Evolutionary conservation across 768 basidiomycete genomes (phyloP).

Genomic region (Suillus tomentosus): DNA sequence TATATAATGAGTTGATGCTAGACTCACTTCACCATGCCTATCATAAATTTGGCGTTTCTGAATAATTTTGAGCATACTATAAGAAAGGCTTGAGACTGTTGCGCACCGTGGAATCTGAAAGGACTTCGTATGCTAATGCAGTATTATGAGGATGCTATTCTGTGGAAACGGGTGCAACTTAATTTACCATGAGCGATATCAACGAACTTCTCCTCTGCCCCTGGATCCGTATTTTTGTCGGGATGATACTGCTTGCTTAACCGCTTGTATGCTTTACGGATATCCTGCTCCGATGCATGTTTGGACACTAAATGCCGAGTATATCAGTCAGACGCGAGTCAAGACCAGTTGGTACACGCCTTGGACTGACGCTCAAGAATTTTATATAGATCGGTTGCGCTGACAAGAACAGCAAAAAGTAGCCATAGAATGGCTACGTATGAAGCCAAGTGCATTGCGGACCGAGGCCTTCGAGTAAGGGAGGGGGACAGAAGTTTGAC

Average conservation of each 20-base stretch:
- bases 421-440: slow-evolving; percentile 32
- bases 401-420: slow-evolving; percentile 31
- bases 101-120: slow-evolving; percentile 76
- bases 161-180: neutral
- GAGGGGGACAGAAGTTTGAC: slow-evolving; percentile 1
- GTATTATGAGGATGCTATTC: slow-evolving; percentile 9
- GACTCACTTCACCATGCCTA: slow-evolving; percentile 78
- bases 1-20: neutral
- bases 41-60: slow-evolving; percentile 96
- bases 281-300: slow-evolving; percentile 85
- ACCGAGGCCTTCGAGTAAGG: neutral
- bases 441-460: slow-evolving; percentile 30
- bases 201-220: slow-evolving; percentile 84
- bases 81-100: slow-evolving; percentile 23
- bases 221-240: slow-evolving; percentile 90
- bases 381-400: slow-evolving; percentile 81
- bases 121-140: slow-evolving; percentile 83
- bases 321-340: slow-evolving; percentile 26
- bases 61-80: slow-evolving; percentile 12
- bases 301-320: slow-evolving; percentile 50
- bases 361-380: slow-evolving; percentile 71
- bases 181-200: slow-evolving; percentile 83
- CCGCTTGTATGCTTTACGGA: slow-evolving; percentile 89
- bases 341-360: slow-evolving; percentile 29
- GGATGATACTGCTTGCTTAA: slow-evolving; percentile 90